These are phyloP conservation scores for Cutaneotrichosporon dermatis DNA, from an alignment of 1,284 basidiomycete genomes.

Conservation along the genomic window DNA sequence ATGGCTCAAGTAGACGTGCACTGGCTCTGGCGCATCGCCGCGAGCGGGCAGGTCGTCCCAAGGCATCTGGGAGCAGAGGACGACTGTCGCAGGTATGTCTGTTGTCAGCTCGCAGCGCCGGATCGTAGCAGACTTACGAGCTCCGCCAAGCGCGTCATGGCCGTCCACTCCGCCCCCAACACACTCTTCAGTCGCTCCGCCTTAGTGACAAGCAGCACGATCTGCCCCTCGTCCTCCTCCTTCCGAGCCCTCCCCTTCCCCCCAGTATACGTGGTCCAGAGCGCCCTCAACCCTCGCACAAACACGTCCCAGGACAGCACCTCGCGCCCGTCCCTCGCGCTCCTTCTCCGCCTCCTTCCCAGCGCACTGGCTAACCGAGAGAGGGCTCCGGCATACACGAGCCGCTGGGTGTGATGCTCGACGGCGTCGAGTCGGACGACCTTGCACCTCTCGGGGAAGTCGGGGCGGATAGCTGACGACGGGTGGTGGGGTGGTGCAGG, in stretches of 20 bases:
- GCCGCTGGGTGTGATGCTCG: constrained; percentile 61
- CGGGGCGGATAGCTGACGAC: constrained; percentile 31
- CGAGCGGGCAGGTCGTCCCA: constrained; percentile 72
- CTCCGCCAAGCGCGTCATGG: constrained; percentile 66
- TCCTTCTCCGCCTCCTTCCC: constrained; percentile 33
- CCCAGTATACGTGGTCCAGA: constrained; percentile 32
- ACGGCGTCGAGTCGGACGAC: constrained; percentile 58
- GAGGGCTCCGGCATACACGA: constrained; percentile 65
- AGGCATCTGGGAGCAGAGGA: constrained; percentile 63
- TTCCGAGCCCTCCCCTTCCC: constrained; percentile 14
- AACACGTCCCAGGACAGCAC: constrained; percentile 67
- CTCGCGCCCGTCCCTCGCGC: constrained; percentile 25
- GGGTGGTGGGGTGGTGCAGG: constrained; percentile 59
- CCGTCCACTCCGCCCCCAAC: constrained; percentile 63
- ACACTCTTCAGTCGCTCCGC: constrained; percentile 63
- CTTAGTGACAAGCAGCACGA: constrained; percentile 64
- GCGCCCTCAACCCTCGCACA: constrained; percentile 56
- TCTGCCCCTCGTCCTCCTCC: constrained; percentile 37
- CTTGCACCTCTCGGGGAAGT: constrained; percentile 44
- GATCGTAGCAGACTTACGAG: constrained; percentile 55
- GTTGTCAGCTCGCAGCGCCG: constrained; percentile 4
- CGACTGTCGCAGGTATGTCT: constrained; percentile 54
- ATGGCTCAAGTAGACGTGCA: constrained; percentile 61
- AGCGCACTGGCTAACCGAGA: constrained; percentile 55
- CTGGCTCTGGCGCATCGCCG: constrained; percentile 70